Evolutionary conservation across 208 protist species (phyloP).

Genomic region (Crithidia bombi): DNA sequence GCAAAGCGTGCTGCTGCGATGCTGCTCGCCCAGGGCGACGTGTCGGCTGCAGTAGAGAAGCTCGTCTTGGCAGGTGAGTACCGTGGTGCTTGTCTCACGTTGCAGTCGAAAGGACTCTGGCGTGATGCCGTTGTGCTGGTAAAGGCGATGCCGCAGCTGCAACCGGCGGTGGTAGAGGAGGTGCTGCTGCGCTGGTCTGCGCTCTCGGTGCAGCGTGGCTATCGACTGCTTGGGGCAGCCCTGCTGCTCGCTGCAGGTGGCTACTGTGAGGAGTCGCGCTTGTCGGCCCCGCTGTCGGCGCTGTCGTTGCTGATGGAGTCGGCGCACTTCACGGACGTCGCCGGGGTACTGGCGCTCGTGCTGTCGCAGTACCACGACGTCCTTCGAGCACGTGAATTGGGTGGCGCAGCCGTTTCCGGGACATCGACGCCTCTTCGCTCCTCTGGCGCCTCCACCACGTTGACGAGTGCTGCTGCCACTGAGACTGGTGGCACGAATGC

Average conservation of each 20-base stretch:
- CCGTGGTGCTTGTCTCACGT: constrained; percentile 56
- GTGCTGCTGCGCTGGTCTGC: constrained; percentile 61
- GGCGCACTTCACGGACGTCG: constrained; percentile 63
- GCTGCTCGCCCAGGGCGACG: constrained; percentile 66
- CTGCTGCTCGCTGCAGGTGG: constrained; percentile 49
- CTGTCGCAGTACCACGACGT: constrained; percentile 40
- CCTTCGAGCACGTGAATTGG: constrained; percentile 6
- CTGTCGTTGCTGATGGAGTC: constrained; percentile 58
- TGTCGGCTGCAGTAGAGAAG: constrained; percentile 79
- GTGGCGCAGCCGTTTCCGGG: background rate
- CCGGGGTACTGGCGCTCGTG: constrained; percentile 65
- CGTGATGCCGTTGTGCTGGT: constrained; percentile 60
- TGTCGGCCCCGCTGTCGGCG: constrained; percentile 25
- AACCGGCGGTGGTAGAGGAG: constrained; percentile 23
- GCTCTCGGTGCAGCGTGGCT: constrained; percentile 57
- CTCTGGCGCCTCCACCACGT: background rate
- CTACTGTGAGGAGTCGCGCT: background rate
- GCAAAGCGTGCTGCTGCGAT: constrained; percentile 71
- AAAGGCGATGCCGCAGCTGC: constrained; percentile 32
- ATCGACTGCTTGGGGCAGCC: constrained; percentile 51
- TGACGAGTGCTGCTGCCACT: background rate
- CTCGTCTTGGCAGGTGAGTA: constrained; percentile 67
- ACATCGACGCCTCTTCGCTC: constrained; percentile 7
- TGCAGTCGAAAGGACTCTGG: constrained; percentile 77
- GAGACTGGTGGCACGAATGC: background rate